Evolutionary conservation across 1,284 basidiomycete species (phyloP), one percentile per base, ranked within the genome.

Genomic region (Cerrena zonata): DNA sequence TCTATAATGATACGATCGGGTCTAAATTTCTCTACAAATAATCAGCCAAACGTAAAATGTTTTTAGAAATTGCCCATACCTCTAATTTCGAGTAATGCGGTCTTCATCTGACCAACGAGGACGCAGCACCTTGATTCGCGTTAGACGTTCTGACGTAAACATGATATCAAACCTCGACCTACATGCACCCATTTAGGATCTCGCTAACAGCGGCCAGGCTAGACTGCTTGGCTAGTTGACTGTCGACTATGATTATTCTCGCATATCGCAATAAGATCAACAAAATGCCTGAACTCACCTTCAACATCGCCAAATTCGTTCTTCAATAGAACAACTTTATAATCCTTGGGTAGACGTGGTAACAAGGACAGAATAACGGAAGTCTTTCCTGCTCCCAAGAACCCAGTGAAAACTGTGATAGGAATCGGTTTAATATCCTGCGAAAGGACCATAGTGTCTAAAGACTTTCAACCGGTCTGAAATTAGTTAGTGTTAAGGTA

Each of bases 141-240:
- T 7, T 15, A 27, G 38, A 44, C 36, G 21, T 34, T 40, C 26
- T 53, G 69, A 73, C 60, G 54, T 13, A 21, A 36, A 30, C 11
- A 38, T 23, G n/a, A 24, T 18, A 12, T 12, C 46, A 22, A 5
- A 5, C 46, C 5, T 27, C 3, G 12, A 64, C 77, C 65, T 55
- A 93, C 91, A 94, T 81, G 77, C 92, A 95, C 22, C 92, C 92
- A 65, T 94, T 95, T 55, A 93, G 69, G 46, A 95, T 94, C 67
- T 94, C 92, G 58, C 83, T 90, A 48, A 94, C 91, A 1, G 87
- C 89, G 18, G 89, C 71, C 45, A 94, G 74, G 52, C 82, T 87
- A 1, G 87, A 89, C 61, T 93, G 86, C 54, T 83, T 78, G 10
- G 90, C 91, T 13, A 94, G 79, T 55, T 93, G 83, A 57, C 89